These are phyloP conservation scores for Chaetomium globosum DNA, from an alignment of 2,329 filamentous ascomycete species.

Conservation along the genomic window DNA sequence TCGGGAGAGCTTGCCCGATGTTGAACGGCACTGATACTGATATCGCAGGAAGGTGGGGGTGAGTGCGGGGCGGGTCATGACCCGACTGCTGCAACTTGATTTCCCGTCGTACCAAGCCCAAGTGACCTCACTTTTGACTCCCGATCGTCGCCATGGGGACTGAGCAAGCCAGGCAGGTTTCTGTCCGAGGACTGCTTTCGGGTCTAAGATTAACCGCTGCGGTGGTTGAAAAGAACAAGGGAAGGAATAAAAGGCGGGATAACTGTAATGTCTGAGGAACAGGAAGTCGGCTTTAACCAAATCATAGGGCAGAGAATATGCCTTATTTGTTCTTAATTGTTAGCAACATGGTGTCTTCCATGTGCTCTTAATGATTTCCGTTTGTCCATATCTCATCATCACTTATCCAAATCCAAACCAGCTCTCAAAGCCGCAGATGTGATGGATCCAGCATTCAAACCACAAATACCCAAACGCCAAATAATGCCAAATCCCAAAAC, in stretches of 20 bases:
- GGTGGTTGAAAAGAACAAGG: background rate
- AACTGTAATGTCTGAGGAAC: too few relatives aligned
- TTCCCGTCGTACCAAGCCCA: slow-evolving; percentile 1
- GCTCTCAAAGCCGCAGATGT: slow-evolving; percentile 19
- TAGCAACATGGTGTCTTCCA: background rate
- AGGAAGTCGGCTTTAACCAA: background rate
- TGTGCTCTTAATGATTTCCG: background rate
- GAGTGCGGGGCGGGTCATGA: slow-evolving; percentile 15
- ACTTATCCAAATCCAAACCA: slow-evolving; percentile 1
- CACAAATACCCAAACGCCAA: slow-evolving; percentile 10
- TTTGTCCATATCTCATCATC: background rate
- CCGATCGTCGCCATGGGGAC: slow-evolving; percentile 11
- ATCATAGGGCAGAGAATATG: background rate
- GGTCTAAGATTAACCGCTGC: background rate
- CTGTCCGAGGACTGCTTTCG: background rate
- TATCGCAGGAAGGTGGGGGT: slow-evolving; percentile 16
- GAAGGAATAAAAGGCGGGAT: background rate
- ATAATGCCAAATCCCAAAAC: slow-evolving; percentile 9
- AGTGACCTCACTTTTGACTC: slow-evolving; percentile 21
- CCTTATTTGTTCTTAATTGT: background rate
- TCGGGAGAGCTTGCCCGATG: slow-evolving; percentile 27
- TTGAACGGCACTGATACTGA: slow-evolving; percentile 20
- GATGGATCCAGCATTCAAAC: background rate
- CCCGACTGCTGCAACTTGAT: background rate
- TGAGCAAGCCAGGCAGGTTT: too few relatives aligned